These are phyloP conservation scores for Microbotryum scabiosae DNA, from an alignment of 1,284 basidiomycete genomes.

Conservation along the genomic window DNA sequence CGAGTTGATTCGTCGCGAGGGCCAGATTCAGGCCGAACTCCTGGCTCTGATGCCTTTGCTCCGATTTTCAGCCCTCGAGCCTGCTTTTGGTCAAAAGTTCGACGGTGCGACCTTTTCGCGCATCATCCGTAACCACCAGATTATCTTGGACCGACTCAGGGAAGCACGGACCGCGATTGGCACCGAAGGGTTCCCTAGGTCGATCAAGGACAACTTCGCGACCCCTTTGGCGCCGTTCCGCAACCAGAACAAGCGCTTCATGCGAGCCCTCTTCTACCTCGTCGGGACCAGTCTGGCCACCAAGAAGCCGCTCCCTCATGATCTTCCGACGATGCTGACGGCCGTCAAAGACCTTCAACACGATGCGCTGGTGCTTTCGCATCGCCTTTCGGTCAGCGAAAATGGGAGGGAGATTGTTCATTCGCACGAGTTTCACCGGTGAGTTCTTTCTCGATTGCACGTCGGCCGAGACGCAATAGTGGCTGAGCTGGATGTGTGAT, in stretches of 20 bases:
- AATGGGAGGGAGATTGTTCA: slow-evolving; percentile 31
- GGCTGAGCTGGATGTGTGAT: slow-evolving; percentile 1
- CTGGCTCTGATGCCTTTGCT: slow-evolving; percentile 39
- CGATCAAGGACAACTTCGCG: slow-evolving; percentile 32
- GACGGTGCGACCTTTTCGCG: slow-evolving; percentile 26
- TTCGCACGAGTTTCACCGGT: slow-evolving; percentile 34
- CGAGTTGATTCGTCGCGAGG: slow-evolving; percentile 38
- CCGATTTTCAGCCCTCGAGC: slow-evolving; percentile 27
- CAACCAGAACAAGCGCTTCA: slow-evolving; percentile 9
- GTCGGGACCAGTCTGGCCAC: slow-evolving; percentile 2
- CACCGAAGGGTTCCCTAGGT: slow-evolving; percentile 29
- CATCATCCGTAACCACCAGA: slow-evolving; percentile 34
- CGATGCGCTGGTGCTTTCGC: slow-evolving; percentile 37
- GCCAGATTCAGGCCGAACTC: slow-evolving; percentile 38
- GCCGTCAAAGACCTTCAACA: slow-evolving; percentile 34
- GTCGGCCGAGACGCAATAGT: not conserved
- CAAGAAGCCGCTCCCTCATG: slow-evolving; percentile 31
- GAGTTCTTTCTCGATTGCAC: slow-evolving; percentile 1
- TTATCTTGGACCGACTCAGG: slow-evolving; percentile 35
- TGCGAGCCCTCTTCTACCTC: slow-evolving; percentile 1
- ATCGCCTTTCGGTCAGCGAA: slow-evolving; percentile 32
- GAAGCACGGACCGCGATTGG: slow-evolving; percentile 35
- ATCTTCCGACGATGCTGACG: slow-evolving; percentile 31
- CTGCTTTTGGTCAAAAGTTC: slow-evolving; percentile 31
- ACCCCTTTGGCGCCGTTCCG: slow-evolving; percentile 8